Base-by-base conservation (phyloP, 768 basidiomycete genomes). In the Boletus subcaerulescens region DNA sequence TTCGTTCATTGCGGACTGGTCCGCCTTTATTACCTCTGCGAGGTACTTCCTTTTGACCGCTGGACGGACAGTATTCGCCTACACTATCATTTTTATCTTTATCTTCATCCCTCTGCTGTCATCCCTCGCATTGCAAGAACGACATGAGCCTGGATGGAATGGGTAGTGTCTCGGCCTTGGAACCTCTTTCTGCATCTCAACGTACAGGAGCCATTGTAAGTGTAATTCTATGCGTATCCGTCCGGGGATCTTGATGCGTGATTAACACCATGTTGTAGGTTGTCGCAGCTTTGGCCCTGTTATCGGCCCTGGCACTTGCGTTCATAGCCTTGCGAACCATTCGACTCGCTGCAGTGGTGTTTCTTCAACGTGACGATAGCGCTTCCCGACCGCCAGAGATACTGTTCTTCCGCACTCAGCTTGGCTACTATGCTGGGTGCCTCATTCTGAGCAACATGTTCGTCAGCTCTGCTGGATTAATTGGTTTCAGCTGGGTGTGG, bases 401-500 rank as follows among this genome's bases (percentile, higher is more conserved):
- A 40, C 71, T 82, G 55, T 88, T 89, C 68, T 87, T 90, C 68
- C 77, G 79, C 53, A 87, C 86, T 8, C 86, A 87, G 58, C 77
- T 89, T 14, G 89, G 89, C 1, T 78, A 80, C 47, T 89, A 88
- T 65, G 78, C 80, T n/a, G 76, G 74, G 38, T 87, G 82, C 62
- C 74, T 91, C 52, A 73, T 89, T 56, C 59, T 84, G 26, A 78
- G 79, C 56, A 84, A 88, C 65, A 70, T 81, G 50, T 71, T 84
- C 64, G 80, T 72, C 53, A 76, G 78, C 32, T 48, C 75, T 15
- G 75, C 83, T 49, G 85, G 83, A 38, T 66, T 86, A 10, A 74
- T 89, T 46, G 77, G 78, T 33, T 59, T 84, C 46, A 62, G 68
- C 31, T 88, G 85, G 82, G 47, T 80, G 33, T 50, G 68, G 13